phyloP scores from a whole-genome alignment of 352 stramenopile species.

The Pythium pectinolyticum region DNA sequence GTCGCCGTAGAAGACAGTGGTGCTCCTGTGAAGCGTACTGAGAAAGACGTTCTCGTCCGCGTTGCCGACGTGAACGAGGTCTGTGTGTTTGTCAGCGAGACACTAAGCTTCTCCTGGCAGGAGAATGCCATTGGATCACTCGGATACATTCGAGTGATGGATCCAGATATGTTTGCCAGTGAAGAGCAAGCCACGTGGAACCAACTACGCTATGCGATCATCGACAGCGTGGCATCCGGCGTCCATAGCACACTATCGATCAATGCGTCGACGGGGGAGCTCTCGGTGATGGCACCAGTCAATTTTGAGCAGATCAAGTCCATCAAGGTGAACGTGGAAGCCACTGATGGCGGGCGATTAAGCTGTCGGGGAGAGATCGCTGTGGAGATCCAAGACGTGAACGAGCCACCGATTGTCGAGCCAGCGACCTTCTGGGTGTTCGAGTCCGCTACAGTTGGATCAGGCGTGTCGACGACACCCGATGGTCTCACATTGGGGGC shows the following conservation, averaged over 20 bases:
- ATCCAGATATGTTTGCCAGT: slow-evolving; percentile 21
- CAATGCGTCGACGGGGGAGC: slow-evolving; percentile 21
- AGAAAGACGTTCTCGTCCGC: slow-evolving; percentile 9
- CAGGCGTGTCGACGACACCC: slow-evolving; percentile 4
- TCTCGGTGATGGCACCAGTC: slow-evolving; percentile 11
- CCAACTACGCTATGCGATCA: slow-evolving; percentile 15
- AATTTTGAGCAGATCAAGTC: slow-evolving; percentile 24
- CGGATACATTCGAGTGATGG: slow-evolving; percentile 14
- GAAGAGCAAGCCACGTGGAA: slow-evolving; percentile 11
- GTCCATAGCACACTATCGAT: slow-evolving; percentile 12
- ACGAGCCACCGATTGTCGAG: slow-evolving; percentile 43
- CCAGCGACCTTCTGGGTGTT: slow-evolving; percentile 39
- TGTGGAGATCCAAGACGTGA: slow-evolving; percentile 30
- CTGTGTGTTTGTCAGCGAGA: slow-evolving; percentile 14
- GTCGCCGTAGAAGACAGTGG: slow-evolving; percentile 29
- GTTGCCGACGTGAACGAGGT: slow-evolving; percentile 29
- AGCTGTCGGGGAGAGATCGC: slow-evolving; percentile 15
- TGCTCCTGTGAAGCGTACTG: neutral
- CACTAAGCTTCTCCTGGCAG: slow-evolving; percentile 7
- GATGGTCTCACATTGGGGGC: slow-evolving; percentile 9
- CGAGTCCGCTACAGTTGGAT: slow-evolving; percentile 33
- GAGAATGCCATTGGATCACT: slow-evolving; percentile 27
- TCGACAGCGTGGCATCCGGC: neutral
- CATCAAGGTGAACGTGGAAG: slow-evolving; percentile 14
- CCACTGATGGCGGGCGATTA: slow-evolving; percentile 25